Evolutionary conservation across 202 grass and related monocot genomes (phyloP), one percentile per base, ranked within the genome.

Genomic region (Carex arenaria): DNA sequence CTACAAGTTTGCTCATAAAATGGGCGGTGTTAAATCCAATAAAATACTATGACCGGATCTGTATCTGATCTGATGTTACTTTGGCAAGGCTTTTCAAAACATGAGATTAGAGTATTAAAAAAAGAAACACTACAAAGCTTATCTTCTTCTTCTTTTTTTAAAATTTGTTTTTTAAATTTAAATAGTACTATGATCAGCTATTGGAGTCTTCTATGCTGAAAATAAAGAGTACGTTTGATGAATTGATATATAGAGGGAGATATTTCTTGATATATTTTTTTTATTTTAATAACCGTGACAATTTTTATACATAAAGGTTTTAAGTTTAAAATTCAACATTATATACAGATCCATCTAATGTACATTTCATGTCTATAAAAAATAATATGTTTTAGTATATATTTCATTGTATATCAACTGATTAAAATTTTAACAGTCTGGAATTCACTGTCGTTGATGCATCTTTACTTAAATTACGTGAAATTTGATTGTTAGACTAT

Each of bases 21-120:
- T 67, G 65, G 80, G 7, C 80, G 80, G 80, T 17, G 66, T 52
- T 65, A 38, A 67, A 57, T 56, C 64, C 43, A 82, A 70, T 82
- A 67, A 69, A 82, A 67, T 67, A 82, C 28, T 32, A 1, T 3
- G 23, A 82, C 8, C 47, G 28, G 6, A 82, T 82, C 80, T 82
- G 31, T 32, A 82, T 40, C 9, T 13, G 74, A 82, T 40, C 9
- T 13, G 74, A 78, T 78, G 72, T 57, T 52, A 13, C 72, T 60
- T 78, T 78, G 14, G 60, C 18, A 38, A 59, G 52, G 72, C 36
- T 60, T 60, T 75, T 40, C 31, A 78, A 12, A 60, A 78, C 18
- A 78, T 26, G 9, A 59, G 7, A 28, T 56, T 56, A 11, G 55
- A 60, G 10, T n/a, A 10, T 45, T 9, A 32, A 19, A 78, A 77